Evolutionary conservation across 2,329 filamentous ascomycete genomes (phyloP), one percentile per base, ranked within the genome.

Genomic region (Arthrinium phaeospermum): DNA sequence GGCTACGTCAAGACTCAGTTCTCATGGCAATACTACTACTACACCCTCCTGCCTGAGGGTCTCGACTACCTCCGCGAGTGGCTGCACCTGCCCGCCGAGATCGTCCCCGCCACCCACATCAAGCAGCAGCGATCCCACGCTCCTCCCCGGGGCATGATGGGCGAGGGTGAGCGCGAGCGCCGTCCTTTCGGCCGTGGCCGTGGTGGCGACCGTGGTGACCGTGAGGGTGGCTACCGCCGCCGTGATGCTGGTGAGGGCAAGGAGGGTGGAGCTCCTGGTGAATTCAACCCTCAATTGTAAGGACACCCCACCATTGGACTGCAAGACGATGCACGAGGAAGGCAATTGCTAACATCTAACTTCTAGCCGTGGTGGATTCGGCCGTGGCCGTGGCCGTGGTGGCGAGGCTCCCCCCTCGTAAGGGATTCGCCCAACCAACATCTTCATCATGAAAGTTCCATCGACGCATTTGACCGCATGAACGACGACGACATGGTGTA

Each of bases 11-110:
- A 99, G 94, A 99, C 96, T 82, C 96, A 97, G 88, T 99, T 99
- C 93, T 98, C 95, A 79, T 98, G 95, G 95, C 95, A 98, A 89
- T 98, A 95, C 91, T 98, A 98, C 93, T 99, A 99, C 94, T 99
- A 99, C 93, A 98, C 96, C 87, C 93, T 99, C 87, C 98, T 96
- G 86, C 94, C 95, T 84, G 95, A 98, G 91, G 96, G 96, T 89
- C 96, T 99, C 86, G 96, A 98, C 90, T 99, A 99, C 92, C 95
- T 99, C 86, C 96, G 96, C 85, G 96, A 99, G 91, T 99, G 96
- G 96, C 95, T 99, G 82, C 96, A 99, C 89, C 93, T 99, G 82
- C 96, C 96, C 83, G 95, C 96, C 85, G 96, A 99, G 92, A 98
- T 99, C 84, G 96, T 99, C 80, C 96, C 96, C 81, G 95, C 97